Evolutionary conservation across 208 protist species (phyloP), one percentile per base, ranked within the genome.

Genomic region (Trypanosoma congolense): DNA sequence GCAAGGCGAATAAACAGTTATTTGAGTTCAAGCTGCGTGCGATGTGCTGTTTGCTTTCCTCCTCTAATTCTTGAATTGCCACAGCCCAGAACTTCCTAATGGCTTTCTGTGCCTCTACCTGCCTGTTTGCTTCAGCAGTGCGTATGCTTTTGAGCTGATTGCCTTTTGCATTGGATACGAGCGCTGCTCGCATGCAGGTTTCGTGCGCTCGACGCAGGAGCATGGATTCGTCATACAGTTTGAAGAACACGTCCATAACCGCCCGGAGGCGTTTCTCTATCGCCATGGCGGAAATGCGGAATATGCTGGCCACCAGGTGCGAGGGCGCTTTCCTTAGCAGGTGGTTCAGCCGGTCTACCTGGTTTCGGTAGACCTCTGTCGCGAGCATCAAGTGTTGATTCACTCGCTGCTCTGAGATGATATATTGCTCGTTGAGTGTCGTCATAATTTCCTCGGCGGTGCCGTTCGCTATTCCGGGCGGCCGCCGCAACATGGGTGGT

Each of bases 31-130:
- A 56, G 54, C 71, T 80, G 18, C 81, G 77, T 21, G 70, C 75
- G 12, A 73, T 69, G 64, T 90, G 80, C 38, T 79, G 68, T 30
- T 71, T 72, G 16, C 67, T 68, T 60, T 91, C 87, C 24, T 91
- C 80, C 56, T 94, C 76, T 54, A 91, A 28, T 65, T 90, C 87
- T 16, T 77, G 80, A 53, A 91, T 58, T 26, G 70, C 56, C 9
- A 65, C 70, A 21, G 61, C 73, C 81, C 79, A 89, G 49, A 75
- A 75, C 24, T 70, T 70, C 45, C 71, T 61, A 42, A 84, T 70
- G 1, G 64, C 57, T 30, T 33, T 35, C 9, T 71, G 61, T 3
- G 73, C 72, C 35, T 59, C 49, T 10, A 30, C 12, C 25, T 83
- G 75, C 47, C 86, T 76, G 36, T 38, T 28, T 14, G 44, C 29